Conservation (phyloP, 2,329 filamentous ascomycete species). For the Teratosphaeria destructans region DNA sequence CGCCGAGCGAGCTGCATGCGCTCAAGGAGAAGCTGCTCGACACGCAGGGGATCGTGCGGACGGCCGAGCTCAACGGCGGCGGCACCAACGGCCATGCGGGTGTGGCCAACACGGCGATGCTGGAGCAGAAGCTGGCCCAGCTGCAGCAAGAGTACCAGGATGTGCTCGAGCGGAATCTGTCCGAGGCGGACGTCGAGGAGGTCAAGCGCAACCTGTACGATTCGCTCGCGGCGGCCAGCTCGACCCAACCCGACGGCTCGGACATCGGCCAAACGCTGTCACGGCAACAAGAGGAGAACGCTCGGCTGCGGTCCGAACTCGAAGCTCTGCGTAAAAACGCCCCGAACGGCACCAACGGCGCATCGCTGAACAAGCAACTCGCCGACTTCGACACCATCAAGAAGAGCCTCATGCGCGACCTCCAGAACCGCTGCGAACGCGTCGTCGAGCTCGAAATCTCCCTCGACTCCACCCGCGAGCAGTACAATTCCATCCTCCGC, state of each 20-base stretch:
- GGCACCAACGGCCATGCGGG: conserved; percentile 58
- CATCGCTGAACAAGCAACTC: conserved; percentile 77
- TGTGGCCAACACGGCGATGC: conserved; percentile 49
- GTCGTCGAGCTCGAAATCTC: conserved; percentile 96
- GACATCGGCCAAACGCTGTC: conserved; percentile 57
- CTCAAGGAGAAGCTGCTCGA: conserved; percentile 72
- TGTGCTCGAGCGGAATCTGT: conserved; percentile 67
- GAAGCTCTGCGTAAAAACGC: conserved; percentile 67
- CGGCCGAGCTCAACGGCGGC: conserved; percentile 77
- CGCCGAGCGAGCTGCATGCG: conserved; percentile 68
- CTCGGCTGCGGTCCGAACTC: conserved; percentile 67
- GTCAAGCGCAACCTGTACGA: conserved; percentile 71
- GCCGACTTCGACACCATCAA: conserved; percentile 99
- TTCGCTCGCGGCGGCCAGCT: conserved; percentile 57
- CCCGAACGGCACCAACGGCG: conserved; percentile 47
- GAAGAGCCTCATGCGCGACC: conserved; percentile 96
- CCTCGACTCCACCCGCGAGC: conserved; percentile 90
- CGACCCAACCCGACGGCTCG: conserved; percentile 44
- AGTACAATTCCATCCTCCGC: conserved; percentile 96
- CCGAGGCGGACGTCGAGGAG: conserved; percentile 69
- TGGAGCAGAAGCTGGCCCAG: conserved; percentile 64
- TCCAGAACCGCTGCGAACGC: conserved; percentile 95
- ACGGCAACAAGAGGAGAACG: conserved; percentile 71
- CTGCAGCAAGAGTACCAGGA: conserved; percentile 79
- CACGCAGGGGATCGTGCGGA: conserved; percentile 83